Base-by-base conservation (phyloP, 352 stramenopile species). In the Blastocystis sp. region DNA sequence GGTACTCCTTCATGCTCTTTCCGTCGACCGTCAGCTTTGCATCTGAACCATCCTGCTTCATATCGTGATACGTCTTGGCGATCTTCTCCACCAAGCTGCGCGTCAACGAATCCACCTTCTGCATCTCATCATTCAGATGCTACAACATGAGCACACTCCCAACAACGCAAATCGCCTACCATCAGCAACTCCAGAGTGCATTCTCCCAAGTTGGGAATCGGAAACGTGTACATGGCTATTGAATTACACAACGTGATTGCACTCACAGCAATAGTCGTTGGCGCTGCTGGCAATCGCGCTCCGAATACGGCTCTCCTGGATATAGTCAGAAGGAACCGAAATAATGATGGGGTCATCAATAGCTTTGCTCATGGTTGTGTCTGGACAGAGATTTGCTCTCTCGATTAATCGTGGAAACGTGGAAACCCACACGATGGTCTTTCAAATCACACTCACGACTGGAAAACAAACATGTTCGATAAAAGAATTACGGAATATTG, bases 401-500 rank as follows among this genome's bases (percentile, higher is more conserved):
- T 54, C n/a, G 32, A 67, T 56, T 18, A 48, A 61, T 46, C 9
- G 27, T 29, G 69, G 69, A 81, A 81, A 81, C 27, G 69, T 59
- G 29, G 44, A 64, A 46, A 59, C 51, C 32, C 51, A 6, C n/a
- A n/a, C n/a, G n/a, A 14, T 59, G n/a, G 18, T 14, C 11, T 59
- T 59, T 59, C 51, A 11, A n/a, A n/a, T n/a, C n/a, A n/a, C n/a
- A n/a, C n/a, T n/a, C n/a, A n/a, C n/a, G n/a, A n/a, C n/a, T n/a
- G n/a, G n/a, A n/a, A n/a, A 59, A 59, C 51, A 59, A 59, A 59
- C 11, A 59, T 6, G 51, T n/a, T n/a, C 51, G 3, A 61, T 46
- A 78, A 81, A 81, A 29, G 63, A 48, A 64, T 59, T 79, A 89
- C 4, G 81, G 87, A 51, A 97, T 96, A 90, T 98, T 97, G 88